Evolutionary conservation across 2,329 filamentous ascomycete species (phyloP), one percentile per base, ranked within the genome.

Genomic region (Xylaria hypoxylon): DNA sequence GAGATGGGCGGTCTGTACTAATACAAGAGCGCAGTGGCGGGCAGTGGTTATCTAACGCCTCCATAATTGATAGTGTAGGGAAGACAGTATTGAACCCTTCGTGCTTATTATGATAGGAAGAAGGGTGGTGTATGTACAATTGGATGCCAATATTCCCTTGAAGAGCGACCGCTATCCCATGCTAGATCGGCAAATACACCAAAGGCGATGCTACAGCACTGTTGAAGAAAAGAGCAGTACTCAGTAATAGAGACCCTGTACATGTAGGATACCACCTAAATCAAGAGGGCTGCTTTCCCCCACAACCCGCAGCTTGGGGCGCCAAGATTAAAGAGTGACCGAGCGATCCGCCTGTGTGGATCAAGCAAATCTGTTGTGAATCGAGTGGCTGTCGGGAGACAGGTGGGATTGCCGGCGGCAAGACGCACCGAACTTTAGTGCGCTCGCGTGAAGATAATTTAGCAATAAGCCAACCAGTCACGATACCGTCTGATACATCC

Each of bases 271-370:
- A n/a, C n/a, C n/a, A n/a, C n/a, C n/a, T n/a, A 38, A 5, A 19
- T 31, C 26, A 31, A 59, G 52, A 42, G 45, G 33, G 48, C 31
- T 45, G 47, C 17, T 17, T 35, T 48, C 28, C 57, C 35, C 58
- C 44, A 26, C 44, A 45, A 35, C 48, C 48, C 56, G 40, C 55
- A 26, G 13, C 19, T 53, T 61, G 22, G 42, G 51, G 28, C 59
- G 51, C 59, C 45, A 55, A 57, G 60, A 26, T 28, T 57, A 50
- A 45, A 22, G 31, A 57, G 26, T 51, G 60, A 24, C 52, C 52
- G 45, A 66, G 45, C 53, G 35, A 56, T 66, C 64, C 59, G 59
- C 59, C 64, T 33, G 45, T 44, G 59, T 61, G 59, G 64, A 67
- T 63, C 53, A 64, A 10, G 35, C 42, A 63, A 59, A 53, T 56